Evolutionary conservation across 2,329 filamentous ascomycete genomes (phyloP), one percentile per base, ranked within the genome.

Genomic region (Sclerotinia spermophila): DNA sequence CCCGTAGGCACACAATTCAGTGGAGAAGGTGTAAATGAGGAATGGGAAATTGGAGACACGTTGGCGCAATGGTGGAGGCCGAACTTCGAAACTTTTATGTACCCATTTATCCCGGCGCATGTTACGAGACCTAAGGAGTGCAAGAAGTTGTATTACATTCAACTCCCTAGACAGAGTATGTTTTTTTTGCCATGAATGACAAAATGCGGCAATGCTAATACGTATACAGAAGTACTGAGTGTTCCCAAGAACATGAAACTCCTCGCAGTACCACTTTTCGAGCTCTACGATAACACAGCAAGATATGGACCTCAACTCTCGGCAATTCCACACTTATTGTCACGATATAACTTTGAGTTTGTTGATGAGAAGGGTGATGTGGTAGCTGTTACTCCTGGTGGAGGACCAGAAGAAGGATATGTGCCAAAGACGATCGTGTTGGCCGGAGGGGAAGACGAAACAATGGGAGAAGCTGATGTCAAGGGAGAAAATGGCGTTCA

Each of bases 191-290:
- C 8, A 51, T 58, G 0, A 2, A 33, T 48, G 10, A 6, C 19
- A 35, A 17, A 55, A 17, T 67, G 15, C 21, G 10, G 38, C 40
- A 27, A 60, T 30, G 6, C 60, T 66, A 51, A 68, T 73, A 75
- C 73, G 73, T 69, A 40, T 44, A 70, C 80, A 97, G 94, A 97
- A 83, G 92, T 98, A 21, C 86, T 99, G 58, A 96, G 92, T 78
- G 96, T 99, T 13, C 96, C 96, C 0, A 99, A 99, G 84, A 99
- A 99, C 83, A 98, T 99, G 96, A 99, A 99, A 81, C 89, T 99
- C 35, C 90, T 99, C 55, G 96, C 96, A 1, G 96, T 99, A 1
- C 96, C 96, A 0, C 86, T 99, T 0, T 98, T 98, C 82, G 96
- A 99, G 83, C 89, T 99, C 53, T 99, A 99, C 84, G 96, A 99